A percentile compares a stretch with the other conserved stretches of the same genome.
phyloP scores from a whole-genome alignment of 2,329 filamentous ascomycete genomes.

The Achaetomium macrosporum region DNA sequence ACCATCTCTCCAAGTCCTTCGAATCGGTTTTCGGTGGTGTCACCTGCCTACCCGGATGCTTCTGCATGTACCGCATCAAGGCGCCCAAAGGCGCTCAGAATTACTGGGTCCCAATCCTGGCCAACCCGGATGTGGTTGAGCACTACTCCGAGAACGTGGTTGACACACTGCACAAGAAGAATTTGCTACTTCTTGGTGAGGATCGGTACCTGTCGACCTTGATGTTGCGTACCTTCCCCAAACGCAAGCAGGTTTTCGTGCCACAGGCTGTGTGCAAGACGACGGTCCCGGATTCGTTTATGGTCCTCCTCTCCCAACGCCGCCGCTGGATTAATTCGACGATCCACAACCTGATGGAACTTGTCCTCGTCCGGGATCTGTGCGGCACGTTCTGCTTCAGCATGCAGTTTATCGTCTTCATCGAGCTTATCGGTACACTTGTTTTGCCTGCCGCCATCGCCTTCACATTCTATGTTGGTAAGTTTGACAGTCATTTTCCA shows the following conservation, averaged over 20 bases:
- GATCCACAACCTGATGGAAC: conserved; percentile 96
- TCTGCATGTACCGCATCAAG: conserved; percentile 99
- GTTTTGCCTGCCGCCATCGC: conserved; percentile 93
- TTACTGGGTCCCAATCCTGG: conserved; percentile 98
- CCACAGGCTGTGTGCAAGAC: conserved; percentile 99
- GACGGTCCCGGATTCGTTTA: conserved; percentile 88
- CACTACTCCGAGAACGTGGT: conserved; percentile 99
- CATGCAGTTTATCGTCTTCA: conserved; percentile 98
- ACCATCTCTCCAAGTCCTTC: conserved; percentile 94
- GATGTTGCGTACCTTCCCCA: conserved; percentile 98
- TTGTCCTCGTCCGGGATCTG: conserved; percentile 88
- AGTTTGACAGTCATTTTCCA: conserved; percentile 34
- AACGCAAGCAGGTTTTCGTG: conserved; percentile 97
- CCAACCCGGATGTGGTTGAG: conserved; percentile 96
- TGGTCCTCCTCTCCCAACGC: conserved; percentile 85
- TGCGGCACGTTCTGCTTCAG: conserved; percentile 99
- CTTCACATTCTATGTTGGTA: conserved; percentile 94
- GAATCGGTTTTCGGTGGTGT: conserved; percentile 99
- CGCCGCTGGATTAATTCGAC: conserved; percentile 99
- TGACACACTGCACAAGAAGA: conserved; percentile 97
- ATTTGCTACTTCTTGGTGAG: conserved; percentile 82
- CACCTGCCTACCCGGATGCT: conserved; percentile 95
- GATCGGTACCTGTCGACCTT: conserved; percentile 94
- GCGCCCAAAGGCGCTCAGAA: conserved; percentile 96
- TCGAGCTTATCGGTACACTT: conserved; percentile 89